A percentile compares a stretch with the other conserved stretches of the same genome.
These are phyloP conservation scores for Pyricularia grisea DNA, from an alignment of 2,329 filamentous ascomycete genomes.

Conservation along the genomic window DNA sequence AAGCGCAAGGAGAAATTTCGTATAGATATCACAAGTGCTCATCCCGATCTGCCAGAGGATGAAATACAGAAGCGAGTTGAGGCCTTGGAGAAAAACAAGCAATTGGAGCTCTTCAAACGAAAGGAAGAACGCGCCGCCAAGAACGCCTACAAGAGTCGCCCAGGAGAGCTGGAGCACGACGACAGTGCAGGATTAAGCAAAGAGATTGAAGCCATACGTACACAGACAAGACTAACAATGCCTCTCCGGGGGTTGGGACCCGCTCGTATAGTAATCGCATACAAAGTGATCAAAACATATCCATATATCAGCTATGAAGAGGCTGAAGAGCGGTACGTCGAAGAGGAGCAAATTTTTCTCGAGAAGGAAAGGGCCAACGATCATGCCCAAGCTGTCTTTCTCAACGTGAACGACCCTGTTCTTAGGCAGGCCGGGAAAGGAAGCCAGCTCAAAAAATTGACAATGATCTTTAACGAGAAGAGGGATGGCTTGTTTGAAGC, in stretches of 20 bases:
- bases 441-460: neutral
- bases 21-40: neutral
- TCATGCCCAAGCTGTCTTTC: slow-evolving; percentile 1
- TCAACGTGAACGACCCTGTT: neutral
- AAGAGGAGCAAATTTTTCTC: slow-evolving; percentile 6
- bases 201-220: neutral
- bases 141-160: neutral
- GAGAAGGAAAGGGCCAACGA: slow-evolving; percentile 10
- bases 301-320: neutral
- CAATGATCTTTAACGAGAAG: slow-evolving; percentile 4
- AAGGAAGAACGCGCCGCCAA: neutral
- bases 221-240: neutral
- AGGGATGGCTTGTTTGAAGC: slow-evolving; percentile 12
- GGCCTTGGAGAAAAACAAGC: neutral
- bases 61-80: neutral
- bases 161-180: neutral
- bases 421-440: slow-evolving; percentile 1
- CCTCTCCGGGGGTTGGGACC: neutral
- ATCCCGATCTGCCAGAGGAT: neutral
- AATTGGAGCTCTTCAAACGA: neutral
- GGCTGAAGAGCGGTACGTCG: slow-evolving; percentile 3
- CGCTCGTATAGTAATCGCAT: slow-evolving; percentile 7
- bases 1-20: neutral
- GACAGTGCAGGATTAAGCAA: neutral
- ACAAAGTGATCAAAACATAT: slow-evolving; percentile 10